Evolutionary conservation across 108 stramenopile genomes (phyloP).

Genomic region (Cyclotella baltica): DNA sequence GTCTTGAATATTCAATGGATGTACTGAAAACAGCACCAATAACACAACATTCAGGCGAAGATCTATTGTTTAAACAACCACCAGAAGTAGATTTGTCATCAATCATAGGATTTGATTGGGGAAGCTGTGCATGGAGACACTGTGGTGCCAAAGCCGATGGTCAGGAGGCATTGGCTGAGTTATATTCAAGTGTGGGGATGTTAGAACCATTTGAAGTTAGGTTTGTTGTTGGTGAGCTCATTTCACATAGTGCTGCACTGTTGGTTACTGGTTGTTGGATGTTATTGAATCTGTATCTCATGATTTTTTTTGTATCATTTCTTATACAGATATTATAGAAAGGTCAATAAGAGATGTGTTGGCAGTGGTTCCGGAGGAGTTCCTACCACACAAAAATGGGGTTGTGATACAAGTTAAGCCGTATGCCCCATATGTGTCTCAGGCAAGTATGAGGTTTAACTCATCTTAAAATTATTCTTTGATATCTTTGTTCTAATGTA

Average conservation of each 20-base stretch:
- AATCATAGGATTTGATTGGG: constrained; percentile 85
- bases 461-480: neutral
- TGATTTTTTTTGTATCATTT: neutral
- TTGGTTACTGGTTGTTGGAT: neutral
- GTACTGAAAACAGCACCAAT: constrained; percentile 25
- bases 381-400: constrained; percentile 36
- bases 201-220: constrained; percentile 87
- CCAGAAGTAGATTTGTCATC: constrained; percentile 17
- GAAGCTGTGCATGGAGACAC: constrained; percentile 88
- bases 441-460: constrained; percentile 20
- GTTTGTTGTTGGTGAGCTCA: constrained; percentile 56
- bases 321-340: constrained; percentile 71
- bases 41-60: neutral
- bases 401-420: constrained; percentile 43
- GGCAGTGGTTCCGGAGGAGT: constrained; percentile 50
- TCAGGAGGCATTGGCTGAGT: constrained; percentile 84
- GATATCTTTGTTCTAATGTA: too few species aligned
- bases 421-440: constrained; percentile 54
- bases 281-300: neutral
- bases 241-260: neutral
- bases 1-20: constrained; percentile 53
- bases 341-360: constrained; percentile 83
- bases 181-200: constrained; percentile 74
- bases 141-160: constrained; percentile 88
- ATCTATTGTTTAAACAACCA: neutral